phyloP scores from a whole-genome alignment of 176 grass and related monocot species.

The Cymbopogon citratus region DNA sequence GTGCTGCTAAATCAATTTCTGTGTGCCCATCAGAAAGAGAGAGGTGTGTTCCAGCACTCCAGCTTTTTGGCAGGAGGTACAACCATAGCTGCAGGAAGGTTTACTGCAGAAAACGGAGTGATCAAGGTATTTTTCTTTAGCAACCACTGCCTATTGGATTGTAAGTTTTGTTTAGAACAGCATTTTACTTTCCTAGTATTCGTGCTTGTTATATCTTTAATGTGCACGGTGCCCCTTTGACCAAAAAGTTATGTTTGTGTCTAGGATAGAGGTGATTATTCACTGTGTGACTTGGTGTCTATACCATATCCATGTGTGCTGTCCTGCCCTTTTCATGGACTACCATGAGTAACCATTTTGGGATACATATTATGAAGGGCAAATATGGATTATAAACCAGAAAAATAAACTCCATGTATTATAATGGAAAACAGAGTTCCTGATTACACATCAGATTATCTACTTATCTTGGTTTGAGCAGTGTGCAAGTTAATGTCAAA shows the following conservation, averaged over 20 bases:
- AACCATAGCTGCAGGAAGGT: constrained; percentile 85
- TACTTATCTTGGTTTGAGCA: background rate
- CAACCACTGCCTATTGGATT: background rate
- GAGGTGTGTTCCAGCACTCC: constrained; percentile 90
- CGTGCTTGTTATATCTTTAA: background rate
- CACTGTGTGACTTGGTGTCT: background rate
- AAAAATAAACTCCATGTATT: background rate
- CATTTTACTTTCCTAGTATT: constrained; percentile 6
- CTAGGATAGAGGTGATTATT: background rate
- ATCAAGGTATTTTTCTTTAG: constrained; percentile 50
- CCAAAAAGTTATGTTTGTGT: background rate
- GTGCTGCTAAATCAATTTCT: background rate
- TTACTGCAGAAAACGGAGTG: constrained; percentile 59
- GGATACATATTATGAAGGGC: background rate
- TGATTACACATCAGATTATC: background rate
- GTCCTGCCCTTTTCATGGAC: background rate
- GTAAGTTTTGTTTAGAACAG: background rate
- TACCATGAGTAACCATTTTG: background rate
- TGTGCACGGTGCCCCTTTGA: background rate
- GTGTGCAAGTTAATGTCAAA: background rate
- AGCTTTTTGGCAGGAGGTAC: constrained; percentile 92
- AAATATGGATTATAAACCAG: background rate
- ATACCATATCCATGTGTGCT: background rate
- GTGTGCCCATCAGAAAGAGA: constrained; percentile 58
- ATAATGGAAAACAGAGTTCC: background rate